Base-by-base conservation (phyloP, 331 rosid genomes). In the Acacia concinna region DNA sequence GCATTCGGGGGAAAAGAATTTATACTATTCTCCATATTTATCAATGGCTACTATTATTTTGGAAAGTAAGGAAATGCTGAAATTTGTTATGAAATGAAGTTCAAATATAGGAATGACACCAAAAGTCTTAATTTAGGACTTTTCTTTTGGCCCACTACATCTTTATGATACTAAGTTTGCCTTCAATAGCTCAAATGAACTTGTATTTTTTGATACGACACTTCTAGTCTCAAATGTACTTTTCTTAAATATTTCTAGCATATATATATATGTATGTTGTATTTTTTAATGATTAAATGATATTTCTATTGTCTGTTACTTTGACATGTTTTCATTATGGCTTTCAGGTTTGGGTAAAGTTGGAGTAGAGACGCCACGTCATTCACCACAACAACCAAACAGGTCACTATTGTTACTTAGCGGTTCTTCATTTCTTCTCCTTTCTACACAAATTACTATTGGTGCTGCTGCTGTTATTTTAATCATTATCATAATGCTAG, bases 321-420 rank as follows among this genome's bases (percentile, higher is more conserved):
- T 68, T 63, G 69, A 40, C 69, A 31, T 40, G 40, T 63, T 67
- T 37, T 60, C 20, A 41, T 46, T 49, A 81, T 70, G 59, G 75
- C 82, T 69, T 31, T 67, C 67, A 95, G 99, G 99, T 75, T 87
- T 95, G 87, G 99, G 99, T 67, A 87, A 88, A 79, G 91, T 92
- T 52, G 97, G 96, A 79, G 82, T 38, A 74, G 88, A 88, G 85
- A 92, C 97, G 69, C 99, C 99, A 1, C 82, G 75, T 68, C 93
- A 84, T 87, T 92, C 97, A 14, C 99, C 97, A 21, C 88, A 83
- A 75, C 92, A 86, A 76, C 60, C 44, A 43, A 83, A 78, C 78
- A 91, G 92, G 99, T 92, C 79, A 73, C 40, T 73, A 46, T 41
- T 81, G 27, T 71, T 47, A 25, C 68, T 65, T 3, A 6, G 54